Base-by-base conservation (phyloP, 768 basidiomycete species). In the Lactarius sanguifluus region DNA sequence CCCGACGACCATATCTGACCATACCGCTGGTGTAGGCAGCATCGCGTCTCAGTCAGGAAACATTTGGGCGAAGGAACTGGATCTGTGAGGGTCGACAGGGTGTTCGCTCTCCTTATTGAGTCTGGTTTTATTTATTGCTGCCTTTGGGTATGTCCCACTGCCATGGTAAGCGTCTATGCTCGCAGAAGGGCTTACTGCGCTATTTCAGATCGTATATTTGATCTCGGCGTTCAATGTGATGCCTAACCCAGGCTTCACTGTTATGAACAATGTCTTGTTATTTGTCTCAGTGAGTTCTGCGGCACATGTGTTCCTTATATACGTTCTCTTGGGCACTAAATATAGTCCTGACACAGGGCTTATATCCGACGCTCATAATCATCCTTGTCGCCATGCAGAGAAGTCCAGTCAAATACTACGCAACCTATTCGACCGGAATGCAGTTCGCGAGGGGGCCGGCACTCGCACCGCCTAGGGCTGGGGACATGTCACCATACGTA, bases 101-200 rank as follows among this genome's bases (percentile, higher is more conserved):
- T 62, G 13, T 47, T 66, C 56, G 65, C 65, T 30, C 20, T 66
- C 8, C 65, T 66, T 36, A 45, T 66, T 10, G 65, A 66, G 28
- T 66, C 65, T 9, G 65, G 65, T 50, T 61, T 66, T 40, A 20
- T 62, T 5, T 66, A 66, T 23, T 66, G 60, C 36, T 62, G 60
- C 38, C 18, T 62, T 25, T 66, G 61, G 65, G 65, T 66, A 20
- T 3, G 65, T 66, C 13, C 20, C 18, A 5, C 45, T 28, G 1
- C 34, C 20, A 12, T n/a, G n/a, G n/a, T 32, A 30, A 40, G 34
- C 5, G 38, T 40, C 38, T 5, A 57, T 25, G 5, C 12, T n/a
- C 38, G 15, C n/a, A 30, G 6, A 43, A 15, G n/a, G 15, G 25
- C 10, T 41, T 20, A 50, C 32, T 16, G 25, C 3, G 36, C 4